A percentile compares a stretch with the other conserved stretches of the same genome.
Evolutionary conservation across 331 rosid genomes (phyloP).

Genomic region (Pyracantha coccinea): DNA sequence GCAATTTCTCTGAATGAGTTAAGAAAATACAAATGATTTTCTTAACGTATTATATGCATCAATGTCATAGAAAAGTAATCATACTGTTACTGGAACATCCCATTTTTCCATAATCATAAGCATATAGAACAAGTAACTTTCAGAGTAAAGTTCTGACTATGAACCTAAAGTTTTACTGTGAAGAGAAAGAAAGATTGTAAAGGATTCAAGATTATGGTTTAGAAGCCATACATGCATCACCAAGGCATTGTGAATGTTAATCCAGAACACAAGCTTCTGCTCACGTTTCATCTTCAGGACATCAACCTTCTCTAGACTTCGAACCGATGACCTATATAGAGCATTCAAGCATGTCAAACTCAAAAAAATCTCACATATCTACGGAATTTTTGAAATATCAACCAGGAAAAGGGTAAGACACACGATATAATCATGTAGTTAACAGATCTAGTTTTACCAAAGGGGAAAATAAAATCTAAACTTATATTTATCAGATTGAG

Average conservation of each 20-base stretch:
- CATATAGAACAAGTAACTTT: not conserved
- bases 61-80: not conserved
- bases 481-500: not conserved
- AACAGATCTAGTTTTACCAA: not conserved
- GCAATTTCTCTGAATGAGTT: not conserved
- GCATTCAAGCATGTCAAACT: not conserved
- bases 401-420: not conserved
- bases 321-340: slow-evolving; percentile 22
- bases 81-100: not conserved
- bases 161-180: not conserved
- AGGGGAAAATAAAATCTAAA: not conserved
- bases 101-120: not conserved
- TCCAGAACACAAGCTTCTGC: slow-evolving; percentile 39
- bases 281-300: slow-evolving; percentile 27
- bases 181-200: not conserved
- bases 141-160: not conserved
- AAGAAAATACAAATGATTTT: not conserved
- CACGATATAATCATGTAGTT: not conserved
- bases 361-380: not conserved
- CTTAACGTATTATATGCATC: not conserved
- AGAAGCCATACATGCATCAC: slow-evolving; percentile 28
- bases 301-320: slow-evolving; percentile 24
- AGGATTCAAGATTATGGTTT: not conserved
- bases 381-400: not conserved
- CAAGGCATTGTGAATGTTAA: slow-evolving; percentile 36